Base-by-base conservation (phyloP, 2,329 filamentous ascomycete genomes). In the Orbilia quercus region DNA sequence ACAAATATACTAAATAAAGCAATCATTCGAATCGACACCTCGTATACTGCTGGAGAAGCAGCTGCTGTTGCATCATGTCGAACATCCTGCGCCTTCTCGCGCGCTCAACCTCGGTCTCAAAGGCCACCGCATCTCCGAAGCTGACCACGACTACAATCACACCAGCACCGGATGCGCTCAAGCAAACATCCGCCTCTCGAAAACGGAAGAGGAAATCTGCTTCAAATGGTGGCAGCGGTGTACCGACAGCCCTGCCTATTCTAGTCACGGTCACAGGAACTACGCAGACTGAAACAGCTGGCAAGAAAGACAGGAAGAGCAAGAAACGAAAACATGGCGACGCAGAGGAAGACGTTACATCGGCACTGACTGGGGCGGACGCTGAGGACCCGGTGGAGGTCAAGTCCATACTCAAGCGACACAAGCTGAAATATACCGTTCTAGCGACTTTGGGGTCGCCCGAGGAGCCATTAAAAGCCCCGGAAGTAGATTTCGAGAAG, bases 401-500 rank as follows among this genome's bases (percentile, higher is more conserved):
- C 88, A 90, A 65, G 87, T 93, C 79, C 71, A 84, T 94, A 9
- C 82, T 96, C 74, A 88, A 89, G 74, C 89, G 88, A 65, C 92
- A 96, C 81, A 90, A 92, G 75, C 84, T 97, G 76, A 96, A 96
- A 80, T 86, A 96, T 40, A 91, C 90, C 0, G 83, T 96, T 53
- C 82, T 96, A n/a, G 87, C 86, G 22, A 84, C 84, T 81, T 81
- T 47, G 2, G 54, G 69, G n/a, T 18, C 47, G 9, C 47, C 47
- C 12, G 50, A 57, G 34, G 45, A 25, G 3, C 14, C 12, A 1
- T 14, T 28, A 20, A 79, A 45, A 79, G 20, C 79, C 80, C 48
- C 5, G 9, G 28, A 31, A 31, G 28, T 4, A 31, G 9, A 31
- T n/a, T n/a, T n/a, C 4, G 28, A 31, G 28, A 58, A 14, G 53